Percentiles rank a stretch among this genome's conserved stretches.
These are phyloP conservation scores for Leishmania aethiopica DNA, from an alignment of 208 protist species.

Conservation along the genomic window DNA sequence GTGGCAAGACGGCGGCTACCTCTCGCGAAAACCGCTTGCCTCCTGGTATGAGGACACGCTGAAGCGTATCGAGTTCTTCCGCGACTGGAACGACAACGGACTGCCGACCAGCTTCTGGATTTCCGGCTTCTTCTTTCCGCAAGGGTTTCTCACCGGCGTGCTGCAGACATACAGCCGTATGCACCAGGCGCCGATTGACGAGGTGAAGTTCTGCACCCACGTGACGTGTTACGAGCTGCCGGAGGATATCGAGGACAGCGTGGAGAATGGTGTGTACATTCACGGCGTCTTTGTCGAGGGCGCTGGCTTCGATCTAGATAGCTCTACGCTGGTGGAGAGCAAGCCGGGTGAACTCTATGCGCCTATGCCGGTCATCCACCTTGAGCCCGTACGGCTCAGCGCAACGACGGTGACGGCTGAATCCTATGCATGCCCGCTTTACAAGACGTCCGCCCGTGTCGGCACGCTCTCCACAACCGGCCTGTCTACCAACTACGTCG, in stretches of 20 bases:
- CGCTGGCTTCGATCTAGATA: constrained; percentile 62
- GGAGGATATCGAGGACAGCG: constrained; percentile 70
- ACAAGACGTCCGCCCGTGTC: constrained; percentile 92
- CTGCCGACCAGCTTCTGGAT: constrained; percentile 95
- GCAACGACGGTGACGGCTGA: constrained; percentile 31
- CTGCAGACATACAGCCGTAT: constrained; percentile 92
- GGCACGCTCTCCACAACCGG: constrained; percentile 92
- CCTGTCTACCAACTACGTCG: constrained; percentile 93
- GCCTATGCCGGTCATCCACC: constrained; percentile 86
- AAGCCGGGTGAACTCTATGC: constrained; percentile 87
- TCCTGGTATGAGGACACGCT: constrained; percentile 96
- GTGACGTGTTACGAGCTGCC: constrained; percentile 72
- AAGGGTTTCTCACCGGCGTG: constrained; percentile 93
- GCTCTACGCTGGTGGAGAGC: constrained; percentile 72
- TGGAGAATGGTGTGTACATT: constrained; percentile 87
- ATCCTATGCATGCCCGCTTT: constrained; percentile 91
- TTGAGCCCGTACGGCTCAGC: constrained; percentile 77
- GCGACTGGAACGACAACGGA: constrained; percentile 94
- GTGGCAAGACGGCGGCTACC: constrained; percentile 93
- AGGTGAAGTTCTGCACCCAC: constrained; percentile 89
- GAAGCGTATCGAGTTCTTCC: constrained; percentile 93
- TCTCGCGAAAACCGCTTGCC: constrained; percentile 95
- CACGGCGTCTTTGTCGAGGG: constrained; percentile 94
- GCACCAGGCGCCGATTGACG: constrained; percentile 91
- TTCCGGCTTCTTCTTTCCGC: constrained; percentile 99